Evolutionary conservation across 2,329 filamentous ascomycete genomes (phyloP).

Genomic region (Lasiodiplodia gonubiensis): DNA sequence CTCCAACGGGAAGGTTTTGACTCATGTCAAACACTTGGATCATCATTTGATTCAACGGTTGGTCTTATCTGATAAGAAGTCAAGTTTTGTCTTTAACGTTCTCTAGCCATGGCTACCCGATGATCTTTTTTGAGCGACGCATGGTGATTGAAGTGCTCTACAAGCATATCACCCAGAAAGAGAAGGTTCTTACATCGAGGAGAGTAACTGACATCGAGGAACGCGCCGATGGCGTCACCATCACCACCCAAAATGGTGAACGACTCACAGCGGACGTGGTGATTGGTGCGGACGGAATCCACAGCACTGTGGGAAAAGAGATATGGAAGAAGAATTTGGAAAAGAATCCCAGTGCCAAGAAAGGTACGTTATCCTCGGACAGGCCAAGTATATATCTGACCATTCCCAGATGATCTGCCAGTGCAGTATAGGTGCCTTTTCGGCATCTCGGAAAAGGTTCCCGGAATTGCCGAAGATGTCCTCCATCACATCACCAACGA

Average conservation of each 20-base stretch:
- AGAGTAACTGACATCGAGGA: not conserved
- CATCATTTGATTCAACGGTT: slow-evolving; percentile 4
- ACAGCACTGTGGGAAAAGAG: not conserved
- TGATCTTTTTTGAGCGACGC: slow-evolving; percentile 27
- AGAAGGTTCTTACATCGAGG: slow-evolving; percentile 31
- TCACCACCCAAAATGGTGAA: slow-evolving; percentile 15
- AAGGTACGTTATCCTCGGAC: not conserved
- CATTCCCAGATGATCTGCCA: not conserved
- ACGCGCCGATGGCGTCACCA: not conserved
- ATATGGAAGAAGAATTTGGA: not conserved
- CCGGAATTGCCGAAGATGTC: not conserved
- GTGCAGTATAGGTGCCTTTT: slow-evolving; percentile 9
- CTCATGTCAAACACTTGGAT: slow-evolving; percentile 1
- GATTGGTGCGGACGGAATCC: slow-evolving; percentile 27
- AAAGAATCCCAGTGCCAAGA: not conserved
- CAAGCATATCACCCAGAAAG: slow-evolving; percentile 34
- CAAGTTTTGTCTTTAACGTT: not conserved
- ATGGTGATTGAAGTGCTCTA: slow-evolving; percentile 33
- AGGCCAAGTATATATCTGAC: not conserved
- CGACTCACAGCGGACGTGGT: slow-evolving; percentile 8
- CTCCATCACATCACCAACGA: slow-evolving; percentile 10
- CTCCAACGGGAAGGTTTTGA: not conserved
- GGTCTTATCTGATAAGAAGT: not conserved
- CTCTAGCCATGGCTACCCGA: slow-evolving; percentile 28
- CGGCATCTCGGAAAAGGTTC: slow-evolving; percentile 3